Percentiles rank a stretch among this genome's conserved stretches.
These are phyloP conservation scores for Vigna mungo DNA, from an alignment of 306 rosid genomes.

Conservation along the genomic window DNA sequence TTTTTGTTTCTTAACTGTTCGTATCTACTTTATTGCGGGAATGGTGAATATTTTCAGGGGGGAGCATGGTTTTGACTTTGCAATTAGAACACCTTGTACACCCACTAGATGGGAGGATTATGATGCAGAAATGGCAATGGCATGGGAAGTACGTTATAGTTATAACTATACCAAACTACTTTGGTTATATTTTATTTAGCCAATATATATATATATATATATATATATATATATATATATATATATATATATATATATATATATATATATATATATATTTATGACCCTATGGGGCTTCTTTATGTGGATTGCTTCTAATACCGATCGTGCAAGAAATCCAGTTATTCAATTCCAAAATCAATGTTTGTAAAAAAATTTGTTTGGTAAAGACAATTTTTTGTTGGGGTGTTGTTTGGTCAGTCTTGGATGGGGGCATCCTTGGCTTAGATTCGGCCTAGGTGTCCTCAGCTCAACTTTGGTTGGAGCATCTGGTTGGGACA, in stretches of 20 bases:
- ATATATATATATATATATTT: too few species aligned
- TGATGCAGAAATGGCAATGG: slow-evolving; percentile 87
- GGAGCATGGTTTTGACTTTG: slow-evolving; percentile 81
- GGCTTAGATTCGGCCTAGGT: too few species aligned
- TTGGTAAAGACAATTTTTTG: too few species aligned
- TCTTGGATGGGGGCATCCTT: too few species aligned
- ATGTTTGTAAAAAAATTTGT: too few species aligned
- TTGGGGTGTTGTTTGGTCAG: too few species aligned
- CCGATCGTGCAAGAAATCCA: too few species aligned
- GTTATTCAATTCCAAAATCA: too few species aligned
- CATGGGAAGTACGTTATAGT: slow-evolving; percentile 87
- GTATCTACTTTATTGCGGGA: slow-evolving; percentile 3
- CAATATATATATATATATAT: neutral
- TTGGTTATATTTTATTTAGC: slow-evolving; percentile 7
- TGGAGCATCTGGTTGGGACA: too few species aligned
- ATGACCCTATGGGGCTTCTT: slow-evolving; percentile 4
- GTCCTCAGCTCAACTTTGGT: too few species aligned
- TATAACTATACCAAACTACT: slow-evolving; percentile 2
- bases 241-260: too few species aligned
- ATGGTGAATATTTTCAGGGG: slow-evolving; percentile 60
- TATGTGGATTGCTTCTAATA: slow-evolving; percentile 3
- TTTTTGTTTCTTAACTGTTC: slow-evolving; percentile 19
- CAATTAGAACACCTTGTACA: slow-evolving; percentile 89
- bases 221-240: too few species aligned
- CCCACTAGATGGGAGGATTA: slow-evolving; percentile 92